phyloP scores from a whole-genome alignment of 345 rosid genomes.

The Streptanthus diversifolius region DNA sequence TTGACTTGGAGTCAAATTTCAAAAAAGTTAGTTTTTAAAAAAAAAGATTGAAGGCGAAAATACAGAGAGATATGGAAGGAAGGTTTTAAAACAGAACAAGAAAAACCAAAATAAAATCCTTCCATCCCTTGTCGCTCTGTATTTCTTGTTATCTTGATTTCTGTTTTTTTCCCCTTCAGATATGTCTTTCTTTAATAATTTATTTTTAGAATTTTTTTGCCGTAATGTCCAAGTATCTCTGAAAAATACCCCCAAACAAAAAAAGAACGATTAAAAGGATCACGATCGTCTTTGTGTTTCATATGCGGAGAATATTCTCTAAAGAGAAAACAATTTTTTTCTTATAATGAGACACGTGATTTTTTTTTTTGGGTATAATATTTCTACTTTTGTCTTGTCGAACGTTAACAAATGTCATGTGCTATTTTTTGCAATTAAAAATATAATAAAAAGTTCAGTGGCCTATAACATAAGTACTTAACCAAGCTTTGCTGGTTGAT shows the following conservation, averaged over 20 bases:
- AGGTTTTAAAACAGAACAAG: neutral
- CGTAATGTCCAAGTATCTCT: neutral
- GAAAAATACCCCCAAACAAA: neutral
- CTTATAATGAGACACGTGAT: neutral
- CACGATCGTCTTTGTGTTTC: neutral
- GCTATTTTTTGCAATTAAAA: neutral
- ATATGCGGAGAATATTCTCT: neutral
- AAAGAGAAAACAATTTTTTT: neutral
- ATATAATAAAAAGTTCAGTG: neutral
- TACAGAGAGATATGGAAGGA: slow-evolving; percentile 25
- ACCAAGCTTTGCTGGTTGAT: neutral
- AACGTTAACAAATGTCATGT: neutral
- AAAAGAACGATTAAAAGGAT: neutral
- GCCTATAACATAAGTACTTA: neutral
- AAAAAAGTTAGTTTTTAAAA: neutral
- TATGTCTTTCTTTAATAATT: neutral
- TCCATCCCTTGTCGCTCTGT: slow-evolving; percentile 23
- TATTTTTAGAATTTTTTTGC: slow-evolving; percentile 1
- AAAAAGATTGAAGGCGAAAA: neutral
- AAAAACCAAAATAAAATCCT: neutral
- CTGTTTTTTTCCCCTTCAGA: slow-evolving; percentile 6
- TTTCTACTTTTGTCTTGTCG: neutral
- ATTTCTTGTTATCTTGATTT: slow-evolving; percentile 15
- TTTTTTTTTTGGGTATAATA: no score
- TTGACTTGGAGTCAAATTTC: neutral